Conservation (phyloP, 768 basidiomycete species). For the Gymnopilus dilepis region DNA sequence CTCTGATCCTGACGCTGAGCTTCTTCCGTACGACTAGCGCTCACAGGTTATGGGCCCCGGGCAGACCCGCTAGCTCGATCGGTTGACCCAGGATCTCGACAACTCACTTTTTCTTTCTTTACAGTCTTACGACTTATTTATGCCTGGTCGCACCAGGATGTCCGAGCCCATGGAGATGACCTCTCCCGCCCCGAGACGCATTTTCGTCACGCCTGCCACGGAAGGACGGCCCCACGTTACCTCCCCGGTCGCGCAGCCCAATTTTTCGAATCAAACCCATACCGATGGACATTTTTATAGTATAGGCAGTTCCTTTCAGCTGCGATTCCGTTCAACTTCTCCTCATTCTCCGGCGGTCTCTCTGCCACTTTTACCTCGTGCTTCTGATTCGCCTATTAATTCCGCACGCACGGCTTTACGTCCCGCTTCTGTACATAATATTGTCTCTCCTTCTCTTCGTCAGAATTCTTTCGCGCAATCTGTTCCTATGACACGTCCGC, state of each 20-base stretch:
- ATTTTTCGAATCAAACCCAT: background rate
- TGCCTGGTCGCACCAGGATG: background rate
- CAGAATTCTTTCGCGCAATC: background rate
- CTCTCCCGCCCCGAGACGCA: background rate
- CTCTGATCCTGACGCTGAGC: background rate
- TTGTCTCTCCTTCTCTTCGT: background rate
- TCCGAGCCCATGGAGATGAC: constrained; percentile 4
- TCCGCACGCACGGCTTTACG: background rate
- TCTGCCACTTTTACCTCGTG: background rate
- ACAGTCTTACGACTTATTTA: background rate
- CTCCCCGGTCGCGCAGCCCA: background rate
- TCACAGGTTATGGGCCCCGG: constrained; percentile 10
- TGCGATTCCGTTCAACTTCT: background rate
- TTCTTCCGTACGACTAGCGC: background rate
- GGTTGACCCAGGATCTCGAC: background rate
- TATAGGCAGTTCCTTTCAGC: background rate
- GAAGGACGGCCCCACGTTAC: background rate
- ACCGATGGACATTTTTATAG: background rate
- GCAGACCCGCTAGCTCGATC: background rate
- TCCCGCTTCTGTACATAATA: background rate
- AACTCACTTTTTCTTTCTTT: background rate
- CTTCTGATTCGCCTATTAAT: background rate
- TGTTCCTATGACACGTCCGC: background rate
- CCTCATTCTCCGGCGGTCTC: background rate
- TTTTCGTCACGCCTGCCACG: background rate